Percentiles rank a stretch among this genome's conserved stretches.
Conservation (phyloP, 495 filamentous ascomycete genomes). For the Pseudotulostoma volvatum region DNA sequence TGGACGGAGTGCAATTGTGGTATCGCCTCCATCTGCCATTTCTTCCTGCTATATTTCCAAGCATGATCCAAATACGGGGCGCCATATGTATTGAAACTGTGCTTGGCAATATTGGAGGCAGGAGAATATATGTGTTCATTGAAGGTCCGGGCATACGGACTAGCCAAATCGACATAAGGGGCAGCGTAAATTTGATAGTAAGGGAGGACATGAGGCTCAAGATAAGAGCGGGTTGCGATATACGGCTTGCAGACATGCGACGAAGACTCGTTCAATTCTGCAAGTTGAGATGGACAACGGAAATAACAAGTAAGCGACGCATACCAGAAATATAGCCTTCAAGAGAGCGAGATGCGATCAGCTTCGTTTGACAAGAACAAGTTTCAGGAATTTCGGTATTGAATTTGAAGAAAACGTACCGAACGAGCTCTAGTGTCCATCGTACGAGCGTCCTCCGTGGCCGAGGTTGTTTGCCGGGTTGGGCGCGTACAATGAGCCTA, state of each 20-base stretch:
- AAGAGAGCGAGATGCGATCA: not conserved
- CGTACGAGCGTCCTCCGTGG: conserved; percentile 22
- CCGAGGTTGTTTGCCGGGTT: conserved; percentile 8
- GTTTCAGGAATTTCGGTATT: not conserved
- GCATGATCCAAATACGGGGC: conserved; percentile 55
- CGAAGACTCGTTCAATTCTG: conserved; percentile 49
- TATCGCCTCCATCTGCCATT: conserved; percentile 64
- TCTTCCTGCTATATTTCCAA: conserved; percentile 42
- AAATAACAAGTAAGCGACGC: conserved; percentile 61
- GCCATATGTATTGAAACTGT: conserved; percentile 53
- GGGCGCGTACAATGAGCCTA: conserved; percentile 6
- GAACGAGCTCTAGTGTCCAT: conserved; percentile 39
- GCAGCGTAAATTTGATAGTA: conserved; percentile 77
- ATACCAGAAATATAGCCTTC: conserved; percentile 75
- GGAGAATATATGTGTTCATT: conserved; percentile 54
- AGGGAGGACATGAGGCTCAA: conserved; percentile 62
- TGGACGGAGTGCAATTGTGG: conserved; percentile 55
- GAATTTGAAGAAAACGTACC: conserved; percentile 31
- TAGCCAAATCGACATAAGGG: conserved; percentile 60
- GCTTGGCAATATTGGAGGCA: conserved; percentile 41
- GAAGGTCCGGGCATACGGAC: conserved; percentile 54
- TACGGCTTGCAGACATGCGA: conserved; percentile 76
- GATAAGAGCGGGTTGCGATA: conserved; percentile 47
- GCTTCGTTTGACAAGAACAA: no score
- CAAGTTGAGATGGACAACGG: conserved; percentile 57